Evolutionary conservation across 495 filamentous ascomycete species (phyloP), one percentile per base, ranked within the genome.

Genomic region (Geopyxis carbonaria): DNA sequence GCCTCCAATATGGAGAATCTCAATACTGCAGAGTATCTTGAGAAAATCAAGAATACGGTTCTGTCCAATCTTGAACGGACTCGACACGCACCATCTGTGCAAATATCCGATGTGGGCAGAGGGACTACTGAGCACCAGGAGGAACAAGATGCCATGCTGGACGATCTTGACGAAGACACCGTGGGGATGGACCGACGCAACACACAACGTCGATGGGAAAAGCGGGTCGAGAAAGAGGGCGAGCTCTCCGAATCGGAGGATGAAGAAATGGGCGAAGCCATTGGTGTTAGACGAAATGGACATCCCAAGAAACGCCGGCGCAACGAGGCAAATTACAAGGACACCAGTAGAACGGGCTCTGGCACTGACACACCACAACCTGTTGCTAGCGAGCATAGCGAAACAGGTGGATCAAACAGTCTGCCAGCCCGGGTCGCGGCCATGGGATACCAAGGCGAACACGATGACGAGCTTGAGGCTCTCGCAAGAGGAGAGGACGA

Each of bases 1-100:
- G 71, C 89, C 7, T 93, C 84, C 2, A 99, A 99, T 47, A 99
- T 95, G 89, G 89, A 99, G 56, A 99, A 99, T 50, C 82, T 87
- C 13, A 99, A 99, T 56, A 85, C 80, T 22, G 68, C 64, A 43
- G 89, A 95, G 50, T 99, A 99, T 44, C 69, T 97, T 3, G 79
- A 92, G 47, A 94, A 93, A 64, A 99, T 99, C 59, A 87, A 83
- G 55, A 73, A 67, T 15, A 74, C 86, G 41, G 79, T 99, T 27
- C 77, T 93, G 33, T 85, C 93, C 41, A 99, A 99, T 51, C 70
- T 99, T 3, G 78, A 78, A 49, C 79, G 80, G 34, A 94, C 87
- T 0, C 73, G 77, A 2, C 79, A 83, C 49, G 83, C 78, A 0
- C 89, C 91, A 0, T 92, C 83, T 0, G 89, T 95, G 10, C 89